A percentile compares a stretch with the other conserved stretches of the same genome.
Evolutionary conservation across 1,284 basidiomycete species (phyloP).

Genomic region (Laetiporus sulphureus): DNA sequence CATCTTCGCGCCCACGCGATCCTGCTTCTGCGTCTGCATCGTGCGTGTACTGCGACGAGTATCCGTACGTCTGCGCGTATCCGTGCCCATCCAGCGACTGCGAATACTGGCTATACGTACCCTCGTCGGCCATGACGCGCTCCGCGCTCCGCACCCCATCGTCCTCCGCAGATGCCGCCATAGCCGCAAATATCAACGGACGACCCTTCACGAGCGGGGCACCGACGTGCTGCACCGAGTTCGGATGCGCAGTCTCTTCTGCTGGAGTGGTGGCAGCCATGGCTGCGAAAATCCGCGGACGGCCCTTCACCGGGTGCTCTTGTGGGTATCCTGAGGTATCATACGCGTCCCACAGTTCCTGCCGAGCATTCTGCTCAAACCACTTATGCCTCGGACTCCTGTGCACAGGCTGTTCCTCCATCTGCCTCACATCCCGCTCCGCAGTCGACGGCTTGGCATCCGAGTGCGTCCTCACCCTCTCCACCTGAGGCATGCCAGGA

Average conservation of each 20-base stretch:
- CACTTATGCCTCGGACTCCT: background rate
- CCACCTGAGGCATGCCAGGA: too few relatives aligned
- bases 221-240: background rate
- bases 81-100: background rate
- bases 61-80: slow-evolving; percentile 8
- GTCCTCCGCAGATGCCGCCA: slow-evolving; percentile 1
- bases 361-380: background rate
- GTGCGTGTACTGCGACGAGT: slow-evolving; percentile 8
- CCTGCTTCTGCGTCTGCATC: background rate
- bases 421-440: too few relatives aligned
- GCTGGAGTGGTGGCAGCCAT: slow-evolving; percentile 11
- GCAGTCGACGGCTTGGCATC: too few relatives aligned
- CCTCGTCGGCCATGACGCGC: background rate
- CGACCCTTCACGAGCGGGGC: background rate
- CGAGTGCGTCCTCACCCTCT: too few relatives aligned
- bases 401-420: too few relatives aligned
- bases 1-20: slow-evolving; percentile 1
- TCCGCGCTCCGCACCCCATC: background rate
- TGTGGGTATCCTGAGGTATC: too few relatives aligned
- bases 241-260: background rate
- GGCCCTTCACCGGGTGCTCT: slow-evolving; percentile 20
- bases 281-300: slow-evolving; percentile 26
- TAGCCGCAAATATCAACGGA: slow-evolving; percentile 2
- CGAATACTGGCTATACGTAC: background rate
- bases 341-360: background rate